Evolutionary conservation across 495 filamentous ascomycete species (phyloP).

Genomic region (Cercophora scortea): DNA sequence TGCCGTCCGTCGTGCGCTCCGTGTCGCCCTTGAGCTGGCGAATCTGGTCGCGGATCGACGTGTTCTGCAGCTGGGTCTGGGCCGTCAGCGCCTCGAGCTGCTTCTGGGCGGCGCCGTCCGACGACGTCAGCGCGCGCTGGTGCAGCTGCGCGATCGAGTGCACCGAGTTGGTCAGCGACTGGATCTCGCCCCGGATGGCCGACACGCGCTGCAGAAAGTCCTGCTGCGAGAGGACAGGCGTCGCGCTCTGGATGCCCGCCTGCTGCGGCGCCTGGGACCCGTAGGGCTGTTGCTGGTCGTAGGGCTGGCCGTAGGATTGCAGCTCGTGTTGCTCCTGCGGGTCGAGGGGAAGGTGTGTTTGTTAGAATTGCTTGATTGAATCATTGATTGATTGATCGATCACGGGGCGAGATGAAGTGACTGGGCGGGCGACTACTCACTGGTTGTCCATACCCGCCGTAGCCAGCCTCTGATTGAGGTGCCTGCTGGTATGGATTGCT

Average conservation of each 20-base stretch:
- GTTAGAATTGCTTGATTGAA: neutral
- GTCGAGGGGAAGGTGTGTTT: neutral
- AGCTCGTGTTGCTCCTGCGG: conserved; percentile 32
- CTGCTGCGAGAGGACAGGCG: conserved; percentile 36
- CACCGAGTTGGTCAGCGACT: conserved; percentile 45
- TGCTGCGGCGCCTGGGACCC: conserved; percentile 1
- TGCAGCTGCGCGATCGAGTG: conserved; percentile 51
- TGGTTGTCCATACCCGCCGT: conserved; percentile 26
- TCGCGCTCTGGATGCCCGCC: conserved; percentile 21
- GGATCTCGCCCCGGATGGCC: conserved; percentile 49
- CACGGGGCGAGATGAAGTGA: neutral
- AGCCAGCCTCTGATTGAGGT: conserved; percentile 38
- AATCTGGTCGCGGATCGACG: conserved; percentile 59
- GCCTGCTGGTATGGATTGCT: conserved; percentile 36
- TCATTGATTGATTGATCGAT: too few species aligned
- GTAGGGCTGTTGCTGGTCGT: conserved; percentile 7
- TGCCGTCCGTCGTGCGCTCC: conserved; percentile 45
- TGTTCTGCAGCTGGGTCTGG: conserved; percentile 58
- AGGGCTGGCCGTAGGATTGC: conserved; percentile 13
- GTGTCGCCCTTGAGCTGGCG: conserved; percentile 57
- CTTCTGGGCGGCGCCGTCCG: conserved; percentile 37
- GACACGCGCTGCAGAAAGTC: conserved; percentile 56
- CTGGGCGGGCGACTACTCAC: conserved; percentile 11
- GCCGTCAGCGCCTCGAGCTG: conserved; percentile 54
- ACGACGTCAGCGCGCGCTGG: conserved; percentile 49